A percentile compares a stretch with the other conserved stretches of the same genome.
phyloP scores from a whole-genome alignment of 2,329 filamentous ascomycete species.

The Penicillium freii region DNA sequence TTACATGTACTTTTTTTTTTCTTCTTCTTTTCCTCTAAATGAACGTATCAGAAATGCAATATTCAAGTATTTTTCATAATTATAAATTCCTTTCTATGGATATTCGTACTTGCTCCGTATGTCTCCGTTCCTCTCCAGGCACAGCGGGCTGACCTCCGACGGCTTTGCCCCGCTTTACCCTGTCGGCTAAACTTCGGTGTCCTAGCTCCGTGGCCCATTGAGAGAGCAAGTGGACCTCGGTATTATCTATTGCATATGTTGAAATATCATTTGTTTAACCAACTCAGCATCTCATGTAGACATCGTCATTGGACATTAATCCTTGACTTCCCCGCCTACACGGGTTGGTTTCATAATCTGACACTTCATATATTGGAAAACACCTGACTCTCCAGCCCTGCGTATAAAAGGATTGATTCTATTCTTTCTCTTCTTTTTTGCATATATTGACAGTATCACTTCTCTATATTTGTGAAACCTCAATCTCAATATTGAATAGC shows the following conservation, averaged over 20 bases:
- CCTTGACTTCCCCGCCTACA: conserved; percentile 1
- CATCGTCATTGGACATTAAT: neutral
- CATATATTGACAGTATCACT: neutral
- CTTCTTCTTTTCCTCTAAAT: conserved; percentile 1
- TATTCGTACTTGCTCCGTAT: neutral
- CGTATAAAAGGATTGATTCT: neutral
- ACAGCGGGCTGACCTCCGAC: conserved; percentile 23
- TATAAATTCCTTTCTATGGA: neutral
- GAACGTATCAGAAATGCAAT: conserved; percentile 1
- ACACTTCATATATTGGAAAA: neutral
- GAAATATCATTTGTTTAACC: conserved; percentile 3
- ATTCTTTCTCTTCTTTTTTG: neutral
- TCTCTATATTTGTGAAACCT: neutral
- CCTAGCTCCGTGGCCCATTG: conserved; percentile 24
- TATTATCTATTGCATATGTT: neutral
- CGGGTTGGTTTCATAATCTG: neutral
- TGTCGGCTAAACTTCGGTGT: conserved; percentile 32
- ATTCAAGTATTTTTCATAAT: neutral
- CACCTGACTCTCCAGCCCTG: neutral
- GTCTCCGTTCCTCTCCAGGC: neutral
- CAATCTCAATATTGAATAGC: neutral
- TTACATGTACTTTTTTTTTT: conserved; percentile 15
- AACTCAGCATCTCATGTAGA: neutral
- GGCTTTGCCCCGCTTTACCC: neutral
- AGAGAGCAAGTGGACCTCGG: conserved; percentile 3